These are phyloP conservation scores for Tephrocybe sp. DNA, from an alignment of 768 basidiomycete genomes.

Conservation along the genomic window DNA sequence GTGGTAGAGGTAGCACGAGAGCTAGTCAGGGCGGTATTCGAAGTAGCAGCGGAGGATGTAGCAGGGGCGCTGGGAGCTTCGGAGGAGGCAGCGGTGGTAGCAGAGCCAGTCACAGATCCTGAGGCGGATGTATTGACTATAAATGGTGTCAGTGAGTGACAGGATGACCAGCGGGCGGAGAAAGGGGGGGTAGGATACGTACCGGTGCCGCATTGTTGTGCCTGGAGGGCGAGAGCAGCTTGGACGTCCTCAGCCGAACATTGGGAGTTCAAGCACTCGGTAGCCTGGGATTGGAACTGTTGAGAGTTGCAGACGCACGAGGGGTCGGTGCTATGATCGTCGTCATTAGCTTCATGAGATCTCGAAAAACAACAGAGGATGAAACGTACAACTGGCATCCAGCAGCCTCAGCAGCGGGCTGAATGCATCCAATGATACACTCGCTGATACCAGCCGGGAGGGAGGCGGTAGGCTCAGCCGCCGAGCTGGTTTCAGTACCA, in stretches of 20 bases:
- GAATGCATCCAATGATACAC: constrained; percentile 11
- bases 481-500: background rate
- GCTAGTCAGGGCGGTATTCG: background rate
- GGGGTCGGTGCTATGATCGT: constrained; percentile 32
- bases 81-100: background rate
- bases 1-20: background rate
- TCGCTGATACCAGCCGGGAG: constrained; percentile 1
- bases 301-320: constrained; percentile 36
- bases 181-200: background rate
- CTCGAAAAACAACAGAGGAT: background rate
- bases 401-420: constrained; percentile 4
- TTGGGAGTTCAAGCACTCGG: constrained; percentile 28
- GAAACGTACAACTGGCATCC: constrained; percentile 7
- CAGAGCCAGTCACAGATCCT: background rate
- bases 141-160: background rate
- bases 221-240: constrained; percentile 30
- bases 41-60: background rate
- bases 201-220: constrained; percentile 26
- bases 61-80: background rate
- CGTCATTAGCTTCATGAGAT: background rate
- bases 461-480: background rate
- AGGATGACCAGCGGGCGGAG: background rate
- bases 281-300: constrained; percentile 33
- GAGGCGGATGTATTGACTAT: background rate
- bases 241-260: constrained; percentile 30